Conservation (phyloP, 2,329 filamentous ascomycete species). For the Teratosphaeria zuluensis region DNA sequence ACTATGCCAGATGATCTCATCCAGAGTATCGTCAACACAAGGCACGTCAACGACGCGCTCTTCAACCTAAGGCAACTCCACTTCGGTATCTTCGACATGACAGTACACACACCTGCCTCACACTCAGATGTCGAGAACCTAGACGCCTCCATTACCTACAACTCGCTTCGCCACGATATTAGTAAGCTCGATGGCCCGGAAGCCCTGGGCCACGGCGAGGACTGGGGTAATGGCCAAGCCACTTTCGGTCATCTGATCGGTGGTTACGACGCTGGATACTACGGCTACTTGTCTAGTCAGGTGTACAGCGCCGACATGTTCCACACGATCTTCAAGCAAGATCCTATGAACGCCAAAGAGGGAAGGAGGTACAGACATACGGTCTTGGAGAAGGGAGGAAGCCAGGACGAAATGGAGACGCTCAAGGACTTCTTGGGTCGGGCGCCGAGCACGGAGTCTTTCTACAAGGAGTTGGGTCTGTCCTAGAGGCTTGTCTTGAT, state of each 20-base stretch:
- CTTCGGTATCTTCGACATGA: constrained; percentile 79
- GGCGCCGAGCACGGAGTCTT: constrained; percentile 66
- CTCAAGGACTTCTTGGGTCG: constrained; percentile 69
- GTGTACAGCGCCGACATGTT: constrained; percentile 86
- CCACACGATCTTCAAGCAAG: constrained; percentile 63
- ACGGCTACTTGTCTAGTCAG: constrained; percentile 57
- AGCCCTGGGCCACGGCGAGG: constrained; percentile 43
- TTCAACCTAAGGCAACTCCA: constrained; percentile 71
- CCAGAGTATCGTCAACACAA: constrained; percentile 62
- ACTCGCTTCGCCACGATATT: constrained; percentile 62
- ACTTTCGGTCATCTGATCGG: constrained; percentile 76
- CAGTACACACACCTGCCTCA: constrained; percentile 60
- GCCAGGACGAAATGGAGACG: constrained; percentile 71
- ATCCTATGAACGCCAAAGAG: constrained; percentile 67
- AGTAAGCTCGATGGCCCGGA: constrained; percentile 66
- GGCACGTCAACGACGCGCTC: constrained; percentile 71
- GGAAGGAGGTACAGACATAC: constrained; percentile 68
- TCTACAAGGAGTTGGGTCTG: constrained; percentile 66
- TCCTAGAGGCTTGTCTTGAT: neutral
- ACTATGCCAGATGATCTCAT: constrained; percentile 67
- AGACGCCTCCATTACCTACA: constrained; percentile 59
- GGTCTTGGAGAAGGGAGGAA: constrained; percentile 67
- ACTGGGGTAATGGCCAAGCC: constrained; percentile 67
- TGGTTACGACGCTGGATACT: constrained; percentile 79
- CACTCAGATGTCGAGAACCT: constrained; percentile 59